These are phyloP conservation scores for Sodiomyces alkalinus DNA, from an alignment of 2,329 filamentous ascomycete genomes.

Conservation along the genomic window DNA sequence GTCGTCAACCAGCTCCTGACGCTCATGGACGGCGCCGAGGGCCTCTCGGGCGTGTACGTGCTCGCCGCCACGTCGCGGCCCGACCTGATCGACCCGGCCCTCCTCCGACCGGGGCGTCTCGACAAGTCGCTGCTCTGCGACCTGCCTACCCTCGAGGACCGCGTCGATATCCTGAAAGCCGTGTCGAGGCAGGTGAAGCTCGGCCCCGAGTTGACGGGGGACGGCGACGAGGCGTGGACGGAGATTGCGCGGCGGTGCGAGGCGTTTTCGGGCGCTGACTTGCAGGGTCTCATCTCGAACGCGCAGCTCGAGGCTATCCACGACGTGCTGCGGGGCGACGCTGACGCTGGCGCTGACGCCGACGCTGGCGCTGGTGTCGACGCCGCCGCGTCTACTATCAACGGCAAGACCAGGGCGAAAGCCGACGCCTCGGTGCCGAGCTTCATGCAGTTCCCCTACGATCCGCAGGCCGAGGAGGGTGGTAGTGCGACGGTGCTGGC, in stretches of 20 bases:
- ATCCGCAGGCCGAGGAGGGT: constrained; percentile 12
- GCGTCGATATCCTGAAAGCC: constrained; percentile 75
- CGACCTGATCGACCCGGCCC: constrained; percentile 86
- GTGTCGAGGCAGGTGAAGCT: constrained; percentile 72
- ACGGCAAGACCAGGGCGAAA: constrained; percentile 17
- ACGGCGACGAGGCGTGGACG: constrained; percentile 38
- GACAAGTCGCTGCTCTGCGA: constrained; percentile 91
- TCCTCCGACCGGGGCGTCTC: constrained; percentile 78
- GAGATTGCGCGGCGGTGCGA: constrained; percentile 70
- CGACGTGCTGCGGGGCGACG: constrained; percentile 60
- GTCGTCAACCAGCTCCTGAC: constrained; percentile 97
- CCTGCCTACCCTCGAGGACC: constrained; percentile 65
- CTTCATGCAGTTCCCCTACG: constrained; percentile 74
- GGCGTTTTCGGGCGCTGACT: constrained; percentile 84
- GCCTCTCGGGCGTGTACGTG: constrained; percentile 87
- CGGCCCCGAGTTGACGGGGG: constrained; percentile 46
- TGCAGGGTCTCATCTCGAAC: constrained; percentile 91
- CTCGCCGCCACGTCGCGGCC: constrained; percentile 86
- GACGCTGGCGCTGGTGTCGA: too few species aligned
- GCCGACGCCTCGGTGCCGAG: constrained; percentile 23
- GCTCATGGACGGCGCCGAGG: constrained; percentile 97
- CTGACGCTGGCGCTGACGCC: too few species aligned
- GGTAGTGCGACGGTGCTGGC: too few species aligned
- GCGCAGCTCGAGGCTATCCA: constrained; percentile 95
- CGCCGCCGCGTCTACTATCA: constrained; percentile 18